Conservation (phyloP, 169 alveolate genomes). For the Eimeria sp. region DNA sequence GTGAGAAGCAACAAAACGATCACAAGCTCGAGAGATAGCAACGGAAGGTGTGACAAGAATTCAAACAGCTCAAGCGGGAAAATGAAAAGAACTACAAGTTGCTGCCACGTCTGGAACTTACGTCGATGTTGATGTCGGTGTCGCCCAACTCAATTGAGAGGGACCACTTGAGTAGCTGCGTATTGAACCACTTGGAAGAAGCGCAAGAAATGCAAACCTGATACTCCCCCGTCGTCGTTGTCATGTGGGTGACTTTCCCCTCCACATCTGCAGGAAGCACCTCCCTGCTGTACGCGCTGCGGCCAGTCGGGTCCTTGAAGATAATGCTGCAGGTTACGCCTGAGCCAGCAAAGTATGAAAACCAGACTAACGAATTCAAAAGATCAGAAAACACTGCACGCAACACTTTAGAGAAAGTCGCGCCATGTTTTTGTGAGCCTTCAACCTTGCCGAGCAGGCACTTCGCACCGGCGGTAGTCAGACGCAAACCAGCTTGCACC, state of each 20-base stretch:
- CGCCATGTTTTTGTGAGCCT: no score
- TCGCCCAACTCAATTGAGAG: conserved; percentile 86
- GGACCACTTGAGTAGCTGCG: conserved; percentile 86
- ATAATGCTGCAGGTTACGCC: conserved; percentile 86
- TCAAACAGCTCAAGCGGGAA: neutral
- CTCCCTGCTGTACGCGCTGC: conserved; percentile 83
- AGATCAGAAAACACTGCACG: neutral
- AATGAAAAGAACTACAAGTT: neutral
- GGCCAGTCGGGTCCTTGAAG: conserved; percentile 83
- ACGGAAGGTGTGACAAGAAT: neutral
- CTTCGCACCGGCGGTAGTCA: neutral
- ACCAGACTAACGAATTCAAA: neutral
- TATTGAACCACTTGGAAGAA: conserved; percentile 86
- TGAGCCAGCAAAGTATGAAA: neutral
- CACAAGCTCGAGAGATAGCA: neutral
- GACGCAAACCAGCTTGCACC: neutral
- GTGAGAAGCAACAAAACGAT: neutral
- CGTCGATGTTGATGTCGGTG: conserved; percentile 80
- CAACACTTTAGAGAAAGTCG: no score
- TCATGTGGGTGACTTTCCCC: conserved; percentile 86
- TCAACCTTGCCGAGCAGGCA: no score
- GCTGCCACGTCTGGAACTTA: conserved; percentile 28
- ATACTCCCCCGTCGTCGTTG: conserved; percentile 84
- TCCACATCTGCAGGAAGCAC: conserved; percentile 82
- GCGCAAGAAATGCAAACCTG: conserved; percentile 86